Evolutionary conservation across 2,329 filamentous ascomycete genomes (phyloP).

Genomic region (Chrysosphaeria jannelii): DNA sequence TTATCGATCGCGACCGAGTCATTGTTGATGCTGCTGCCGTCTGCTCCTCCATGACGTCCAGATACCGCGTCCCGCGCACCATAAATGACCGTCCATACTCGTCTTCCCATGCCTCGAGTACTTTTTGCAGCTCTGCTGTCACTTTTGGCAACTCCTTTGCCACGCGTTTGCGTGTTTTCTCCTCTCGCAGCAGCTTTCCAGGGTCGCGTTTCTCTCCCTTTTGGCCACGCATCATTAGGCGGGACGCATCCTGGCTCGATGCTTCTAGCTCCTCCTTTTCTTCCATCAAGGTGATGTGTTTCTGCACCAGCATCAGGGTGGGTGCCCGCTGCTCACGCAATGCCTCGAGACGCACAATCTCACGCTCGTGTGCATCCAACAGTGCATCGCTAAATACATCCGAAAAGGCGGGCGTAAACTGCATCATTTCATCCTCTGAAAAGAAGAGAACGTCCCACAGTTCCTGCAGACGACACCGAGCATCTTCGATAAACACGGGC

Average conservation of each 20-base stretch:
- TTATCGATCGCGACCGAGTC: no score
- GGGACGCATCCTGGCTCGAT: constrained; percentile 82
- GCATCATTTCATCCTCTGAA: constrained; percentile 94
- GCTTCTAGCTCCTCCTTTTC: constrained; percentile 70
- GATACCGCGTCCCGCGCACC: constrained; percentile 71
- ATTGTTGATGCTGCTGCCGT: constrained; percentile 7
- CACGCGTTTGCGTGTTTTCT: constrained; percentile 96
- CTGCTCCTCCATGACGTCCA: constrained; percentile 55
- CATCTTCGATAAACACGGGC: constrained; percentile 86
- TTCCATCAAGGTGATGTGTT: constrained; percentile 49
- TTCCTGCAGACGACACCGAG: constrained; percentile 67
- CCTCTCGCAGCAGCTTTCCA: constrained; percentile 72
- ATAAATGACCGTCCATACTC: constrained; percentile 84
- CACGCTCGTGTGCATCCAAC: constrained; percentile 77
- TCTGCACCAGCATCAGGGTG: constrained; percentile 54
- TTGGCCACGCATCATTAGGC: constrained; percentile 66
- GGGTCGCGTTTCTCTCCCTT: constrained; percentile 90
- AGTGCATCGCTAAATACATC: constrained; percentile 93
- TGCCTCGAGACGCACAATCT: constrained; percentile 54
- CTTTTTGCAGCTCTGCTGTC: constrained; percentile 49
- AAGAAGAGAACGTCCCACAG: constrained; percentile 88
- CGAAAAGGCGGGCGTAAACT: constrained; percentile 88
- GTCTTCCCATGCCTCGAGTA: constrained; percentile 69
- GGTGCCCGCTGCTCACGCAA: constrained; percentile 70
- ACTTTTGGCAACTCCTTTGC: constrained; percentile 88